Evolutionary conservation across 768 basidiomycete genomes (phyloP).

Genomic region (Amanita thiersii): DNA sequence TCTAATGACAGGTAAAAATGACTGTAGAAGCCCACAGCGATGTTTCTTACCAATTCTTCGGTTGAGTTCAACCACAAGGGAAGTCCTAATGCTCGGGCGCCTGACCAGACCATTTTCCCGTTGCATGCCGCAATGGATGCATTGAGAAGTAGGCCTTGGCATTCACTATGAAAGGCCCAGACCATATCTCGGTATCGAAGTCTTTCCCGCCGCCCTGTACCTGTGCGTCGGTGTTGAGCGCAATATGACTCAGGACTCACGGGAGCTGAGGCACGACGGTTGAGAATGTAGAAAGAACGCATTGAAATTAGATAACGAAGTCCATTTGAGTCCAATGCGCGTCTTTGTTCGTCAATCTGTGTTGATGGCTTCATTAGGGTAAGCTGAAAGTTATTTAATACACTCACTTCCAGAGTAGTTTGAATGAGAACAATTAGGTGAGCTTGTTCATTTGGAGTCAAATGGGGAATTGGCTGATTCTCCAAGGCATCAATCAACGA

Average conservation of each 20-base stretch:
- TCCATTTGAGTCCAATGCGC: slow-evolving; percentile 89
- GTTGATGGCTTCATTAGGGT: slow-evolving; percentile 4
- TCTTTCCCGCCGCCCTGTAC: slow-evolving; percentile 63
- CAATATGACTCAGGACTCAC: slow-evolving; percentile 33
- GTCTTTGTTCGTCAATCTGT: slow-evolving; percentile 83
- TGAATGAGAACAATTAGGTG: slow-evolving; percentile 81
- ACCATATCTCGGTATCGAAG: slow-evolving; percentile 90
- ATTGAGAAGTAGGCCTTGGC: slow-evolving; percentile 73
- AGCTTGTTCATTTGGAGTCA: slow-evolving; percentile 75
- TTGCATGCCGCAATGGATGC: slow-evolving; percentile 67
- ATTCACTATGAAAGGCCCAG: slow-evolving; percentile 96
- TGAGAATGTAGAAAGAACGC: slow-evolving; percentile 84
- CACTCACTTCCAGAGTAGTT: slow-evolving; percentile 74
- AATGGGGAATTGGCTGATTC: slow-evolving; percentile 51
- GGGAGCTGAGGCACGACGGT: slow-evolving; percentile 40
- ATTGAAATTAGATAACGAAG: slow-evolving; percentile 90
- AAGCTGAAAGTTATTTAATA: not conserved
- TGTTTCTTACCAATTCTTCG: slow-evolving; percentile 59
- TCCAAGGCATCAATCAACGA: slow-evolving; percentile 61
- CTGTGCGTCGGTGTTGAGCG: slow-evolving; percentile 25
- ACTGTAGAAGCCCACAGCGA: not conserved
- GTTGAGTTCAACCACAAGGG: slow-evolving; percentile 80
- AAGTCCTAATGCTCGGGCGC: slow-evolving; percentile 80
- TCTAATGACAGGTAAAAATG: slow-evolving; percentile 32
- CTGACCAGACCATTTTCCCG: slow-evolving; percentile 84